Base-by-base conservation (phyloP, 2,329 filamentous ascomycete species). In the Truncatella angustata region DNA sequence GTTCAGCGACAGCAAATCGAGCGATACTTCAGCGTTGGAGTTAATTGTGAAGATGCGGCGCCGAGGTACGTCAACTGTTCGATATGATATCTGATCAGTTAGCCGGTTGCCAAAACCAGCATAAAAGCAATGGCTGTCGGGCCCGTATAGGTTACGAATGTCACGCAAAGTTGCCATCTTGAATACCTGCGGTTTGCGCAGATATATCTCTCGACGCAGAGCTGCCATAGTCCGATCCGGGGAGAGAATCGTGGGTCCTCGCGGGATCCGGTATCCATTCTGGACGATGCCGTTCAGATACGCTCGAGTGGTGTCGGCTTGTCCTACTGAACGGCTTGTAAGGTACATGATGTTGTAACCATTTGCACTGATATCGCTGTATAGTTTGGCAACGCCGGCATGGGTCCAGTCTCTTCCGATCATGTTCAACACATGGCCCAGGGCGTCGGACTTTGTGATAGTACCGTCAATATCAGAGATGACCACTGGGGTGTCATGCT, bases 321-420 rank as follows among this genome's bases (percentile, higher is more conserved):
- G 92, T 0, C 94, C 95, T 42, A 97, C 92, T 12, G 90, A 94
- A 48, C 94, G 86, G 67, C 90, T 95, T 0, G 94, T 99, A 42
- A 99, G 80, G 67, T 99, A 99, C 82, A 99, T 91, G 66, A 99
- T 95, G 69, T 99, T 97, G 78, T 97, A 99, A 5, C 94, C 94
- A 64, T 99, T 99, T 62, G 88, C 86, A 1, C 86, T 85, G 60
- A 99, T 99, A 61, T 99, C 95, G 45, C 89, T 94, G 72, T 97
- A 99, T 7, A 99, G 80, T 73, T 99, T 99, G 20, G 94, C 95
- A 21, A 99, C 93, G 34, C 94, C 94, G 14, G 91, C 82, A 68
- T 99, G 94, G 3, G 94, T 99, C 94, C 94, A 99, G 70, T 99
- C 94, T 44, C 94, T 87, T 37, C 94, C 94, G 58, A 99, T 93